Evolutionary conservation across 2,329 filamentous ascomycete genomes (phyloP), one percentile per base, ranked within the genome.

Genomic region (Ceratocystis papillata): DNA sequence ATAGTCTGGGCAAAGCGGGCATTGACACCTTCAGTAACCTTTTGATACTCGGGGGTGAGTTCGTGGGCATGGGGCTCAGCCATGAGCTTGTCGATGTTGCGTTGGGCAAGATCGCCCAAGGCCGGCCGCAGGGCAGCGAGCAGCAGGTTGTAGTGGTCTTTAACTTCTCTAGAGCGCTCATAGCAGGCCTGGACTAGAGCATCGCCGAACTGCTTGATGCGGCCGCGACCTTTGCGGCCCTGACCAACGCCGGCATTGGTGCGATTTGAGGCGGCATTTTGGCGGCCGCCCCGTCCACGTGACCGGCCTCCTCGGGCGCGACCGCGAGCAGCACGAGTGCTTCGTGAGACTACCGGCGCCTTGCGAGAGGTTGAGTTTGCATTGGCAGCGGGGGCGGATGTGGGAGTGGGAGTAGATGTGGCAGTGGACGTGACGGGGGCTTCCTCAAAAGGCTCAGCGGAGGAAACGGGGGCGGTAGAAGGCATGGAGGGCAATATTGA

Each of bases 81-180:
- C 68, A 83, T 77, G 67, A 88, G 75, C 67, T 80, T 78, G 62
- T 84, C 81, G 67, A 87, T 75, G 63, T 77, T 81, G 44, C 83
- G 79, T 64, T 83, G 81, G 20, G 85, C 84, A 22, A 90, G 77
- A 71, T 88, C 85, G 67, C 85, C 83, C 15, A 88, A 77, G 8
- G 84, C 80, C 17, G 83, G 82, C 73, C 87, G 88, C 70, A 88
- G 75, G 37, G 81, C 79, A 70, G 83, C 81, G 67, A 83, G 80
- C 63, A 89, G 81, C 67, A 80, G 77, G n/a, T 83, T 80, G 74
- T 83, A 89, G 28, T 79, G 79, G 66, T 83, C 83, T 73, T 87
- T 87, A 70, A 89, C 78, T 70, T 87, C 81, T 70, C 86, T 80
- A 72, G 86, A 83, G 65, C 87, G 84, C 72, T 85, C 82, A 69